Percentiles rank a stretch among this genome's conserved stretches.
Conservation (phyloP, 768 basidiomycete genomes). For the Rossbeevera mucosa region DNA sequence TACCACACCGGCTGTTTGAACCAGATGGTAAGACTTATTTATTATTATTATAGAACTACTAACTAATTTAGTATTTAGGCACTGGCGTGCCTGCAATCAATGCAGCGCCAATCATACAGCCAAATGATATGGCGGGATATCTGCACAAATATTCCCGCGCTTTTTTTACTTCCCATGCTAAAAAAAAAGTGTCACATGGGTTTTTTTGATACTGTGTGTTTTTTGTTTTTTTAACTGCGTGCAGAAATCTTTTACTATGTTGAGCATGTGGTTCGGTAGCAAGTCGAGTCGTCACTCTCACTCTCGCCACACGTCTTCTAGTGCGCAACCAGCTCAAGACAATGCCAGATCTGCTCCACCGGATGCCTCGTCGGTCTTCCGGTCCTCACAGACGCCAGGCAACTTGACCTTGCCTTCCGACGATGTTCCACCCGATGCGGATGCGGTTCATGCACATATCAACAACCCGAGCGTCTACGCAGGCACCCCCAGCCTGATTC, state of each 20-base stretch:
- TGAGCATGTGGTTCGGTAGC: constrained; percentile 30
- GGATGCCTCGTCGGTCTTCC: constrained; percentile 17
- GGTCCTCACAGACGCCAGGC: constrained; percentile 5
- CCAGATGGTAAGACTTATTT: too few relatives aligned
- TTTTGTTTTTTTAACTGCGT: too few relatives aligned
- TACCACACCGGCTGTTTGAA: too few relatives aligned
- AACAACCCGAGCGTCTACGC: constrained; percentile 23
- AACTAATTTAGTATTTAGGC: too few relatives aligned
- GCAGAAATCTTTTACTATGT: constrained; percentile 21
- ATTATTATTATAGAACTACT: too few relatives aligned
- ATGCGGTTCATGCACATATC: constrained; percentile 22
- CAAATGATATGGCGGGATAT: too few relatives aligned
- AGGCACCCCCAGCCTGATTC: constrained; percentile 15
- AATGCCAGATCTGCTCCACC: constrained; percentile 6
- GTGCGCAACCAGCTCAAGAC: background rate
- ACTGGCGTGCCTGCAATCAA: too few relatives aligned
- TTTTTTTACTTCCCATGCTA: too few relatives aligned
- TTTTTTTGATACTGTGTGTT: too few relatives aligned
- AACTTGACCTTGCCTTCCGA: constrained; percentile 18
- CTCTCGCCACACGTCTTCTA: constrained; percentile 4
- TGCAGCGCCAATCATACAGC: too few relatives aligned
- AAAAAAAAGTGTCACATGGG: too few relatives aligned
- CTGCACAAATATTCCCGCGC: too few relatives aligned
- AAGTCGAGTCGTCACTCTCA: constrained; percentile 24
- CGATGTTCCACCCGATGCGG: constrained; percentile 19